Base-by-base conservation (phyloP, 352 stramenopile species). In the Pseudoperonospora humuli region DNA sequence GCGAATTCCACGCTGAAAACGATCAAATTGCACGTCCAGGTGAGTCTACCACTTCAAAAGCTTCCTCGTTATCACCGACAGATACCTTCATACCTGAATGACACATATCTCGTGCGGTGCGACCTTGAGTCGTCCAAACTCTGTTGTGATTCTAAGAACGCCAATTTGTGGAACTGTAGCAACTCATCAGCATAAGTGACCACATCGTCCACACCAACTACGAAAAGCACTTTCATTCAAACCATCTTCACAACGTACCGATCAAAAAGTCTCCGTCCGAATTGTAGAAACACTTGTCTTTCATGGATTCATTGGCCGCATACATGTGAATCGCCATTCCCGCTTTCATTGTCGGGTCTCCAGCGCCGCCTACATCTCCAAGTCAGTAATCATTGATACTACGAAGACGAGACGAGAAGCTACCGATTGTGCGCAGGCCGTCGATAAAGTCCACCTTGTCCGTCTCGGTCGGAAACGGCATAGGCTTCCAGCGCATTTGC, bases 221-320 rank as follows among this genome's bases (percentile, higher is more conserved):
- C n/a, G n/a, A n/a, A n/a, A n/a, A n/a, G n/a, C n/a, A n/a, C n/a
- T n/a, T n/a, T n/a, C n/a, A n/a, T n/a, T n/a, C n/a, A n/a, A n/a
- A n/a, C n/a, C n/a, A 28, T 15, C 9, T 23, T 23, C 19, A n/a
- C 7, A 20, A 47, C 46, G 17, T 46, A 81, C 69, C 75, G 42
- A 98, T 95, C 33, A 98, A 70, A 33, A 98, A 93, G 51, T 98
- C 95, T 45, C 95, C 95, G 63, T 98, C 95, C 38, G 83, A 90
- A 70, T 98, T 98, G 74, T 97, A 96, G 23, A 98, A 86, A 36
- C 84, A 86, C 43, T 78, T 75, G 57, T 96, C 59, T 21, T 51
- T 57, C 95, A 98, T 98, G 28, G 74, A 85, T 14, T 55, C 42
- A 50, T 97, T 93, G 26, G 72, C 91, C 2, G 80, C 52, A 63